Base-by-base conservation (phyloP, 2,329 filamentous ascomycete species). In the Beauveria pseudobassiana region DNA sequence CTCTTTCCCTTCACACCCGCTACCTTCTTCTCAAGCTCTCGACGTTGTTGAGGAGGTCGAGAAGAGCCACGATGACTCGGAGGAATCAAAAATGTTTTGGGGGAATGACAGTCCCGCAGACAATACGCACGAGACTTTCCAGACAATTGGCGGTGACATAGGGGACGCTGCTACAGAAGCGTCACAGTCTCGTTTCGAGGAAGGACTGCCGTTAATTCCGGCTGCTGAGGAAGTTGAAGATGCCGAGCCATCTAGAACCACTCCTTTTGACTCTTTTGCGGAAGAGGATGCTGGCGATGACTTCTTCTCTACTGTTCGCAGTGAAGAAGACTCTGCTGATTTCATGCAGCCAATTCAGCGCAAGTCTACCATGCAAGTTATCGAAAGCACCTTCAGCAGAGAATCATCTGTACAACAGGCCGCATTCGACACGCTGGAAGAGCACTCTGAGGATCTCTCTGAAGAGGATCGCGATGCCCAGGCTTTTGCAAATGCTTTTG, bases 311-410 rank as follows among this genome's bases (percentile, higher is more conserved):
- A 79, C 85, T 59, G 74, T 82, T 66, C 73, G 77, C 51, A 67
- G 66, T 12, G 64, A 73, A 10, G 67, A 69, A n/a, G 61, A 66
- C n/a, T 67, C 69, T 3, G 68, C 67, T 43, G 64, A 26, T n/a
- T 67, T 71, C 18, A 65, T 68, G 45, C 67, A 64, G 66, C 49
- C 71, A 1, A 67, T 91, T n/a, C 80, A 86, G 65, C 82, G 88
- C 61, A 91, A 91, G 71, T 88, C 86, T 22, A 91, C 88, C 0
- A 80, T 82, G 68, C 85, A 91, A 71, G 87, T 88, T 1, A 75
- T 90, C 62, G 76, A 38, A 42, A 61, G 50, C 24, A 45, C 51
- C n/a, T 45, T 61, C 2, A 43, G 43, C 51, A 20, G 43, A 43
- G 51, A 55, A 28, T 10, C 59, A 18, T 43, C 43, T 5, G 9